Conservation (phyloP, 2,329 filamentous ascomycete genomes). For the Trichoderma endophyticum region DNA sequence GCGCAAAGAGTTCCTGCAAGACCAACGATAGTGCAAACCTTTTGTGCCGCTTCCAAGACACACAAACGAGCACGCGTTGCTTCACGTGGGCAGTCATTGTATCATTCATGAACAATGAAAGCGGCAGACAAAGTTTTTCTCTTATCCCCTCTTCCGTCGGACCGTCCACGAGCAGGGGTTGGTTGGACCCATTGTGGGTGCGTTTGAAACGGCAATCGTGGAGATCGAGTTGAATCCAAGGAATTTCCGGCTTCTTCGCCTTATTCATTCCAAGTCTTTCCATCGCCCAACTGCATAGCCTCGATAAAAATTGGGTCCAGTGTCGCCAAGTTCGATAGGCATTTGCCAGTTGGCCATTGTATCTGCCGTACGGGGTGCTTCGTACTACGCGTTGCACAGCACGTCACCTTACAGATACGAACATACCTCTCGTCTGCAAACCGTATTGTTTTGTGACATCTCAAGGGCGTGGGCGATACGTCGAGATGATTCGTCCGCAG, state of each 20-base stretch:
- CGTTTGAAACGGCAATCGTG: constrained; percentile 6
- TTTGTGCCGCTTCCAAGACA: background rate
- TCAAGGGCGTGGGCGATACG: background rate
- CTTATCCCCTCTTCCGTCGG: background rate
- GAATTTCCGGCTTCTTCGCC: background rate
- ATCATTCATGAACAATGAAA: background rate
- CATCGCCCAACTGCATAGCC: background rate
- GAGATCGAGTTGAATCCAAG: background rate
- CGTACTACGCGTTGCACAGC: background rate
- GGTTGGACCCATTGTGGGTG: background rate
- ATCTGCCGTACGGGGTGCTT: background rate
- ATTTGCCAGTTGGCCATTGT: background rate
- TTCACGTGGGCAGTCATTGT: background rate
- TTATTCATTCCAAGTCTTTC: background rate
- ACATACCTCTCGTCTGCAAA: background rate
- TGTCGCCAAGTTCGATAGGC: background rate
- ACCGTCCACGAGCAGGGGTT: background rate
- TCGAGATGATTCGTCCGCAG: background rate
- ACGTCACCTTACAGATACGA: constrained; percentile 1
- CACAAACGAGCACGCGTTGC: background rate
- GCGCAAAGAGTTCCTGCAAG: background rate
- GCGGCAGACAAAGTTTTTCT: background rate
- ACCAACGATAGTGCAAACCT: constrained; percentile 4
- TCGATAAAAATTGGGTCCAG: background rate
- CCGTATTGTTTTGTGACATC: background rate